Percentiles rank a stretch among this genome's conserved stretches.
Conservation (phyloP, 768 basidiomycete genomes). For the Glaciozyma antarctica region DNA sequence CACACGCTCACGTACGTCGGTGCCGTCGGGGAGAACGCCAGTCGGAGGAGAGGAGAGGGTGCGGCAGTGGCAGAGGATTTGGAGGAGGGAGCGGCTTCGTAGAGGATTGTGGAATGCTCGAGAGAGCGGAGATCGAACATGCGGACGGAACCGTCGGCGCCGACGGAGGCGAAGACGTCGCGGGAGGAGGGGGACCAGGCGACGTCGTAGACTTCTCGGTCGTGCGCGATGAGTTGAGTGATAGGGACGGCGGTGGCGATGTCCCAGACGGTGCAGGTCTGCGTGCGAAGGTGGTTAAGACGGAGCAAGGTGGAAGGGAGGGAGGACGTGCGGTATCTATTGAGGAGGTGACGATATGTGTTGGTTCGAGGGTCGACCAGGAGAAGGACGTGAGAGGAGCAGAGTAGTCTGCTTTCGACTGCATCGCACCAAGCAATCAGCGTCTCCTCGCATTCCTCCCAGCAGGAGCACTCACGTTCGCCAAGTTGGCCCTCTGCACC, state of each 20-base stretch:
- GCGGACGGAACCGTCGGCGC: constrained; percentile 89
- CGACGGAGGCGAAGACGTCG: constrained; percentile 96
- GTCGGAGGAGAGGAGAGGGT: constrained; percentile 61
- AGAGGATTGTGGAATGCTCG: constrained; percentile 96
- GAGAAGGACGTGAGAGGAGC: constrained; percentile 95
- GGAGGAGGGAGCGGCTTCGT: constrained; percentile 50
- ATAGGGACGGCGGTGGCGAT: constrained; percentile 86
- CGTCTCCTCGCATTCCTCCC: background rate
- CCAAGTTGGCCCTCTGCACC: constrained; percentile 23
- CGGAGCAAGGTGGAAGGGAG: background rate
- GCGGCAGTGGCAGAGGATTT: background rate
- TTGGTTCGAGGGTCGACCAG: constrained; percentile 89
- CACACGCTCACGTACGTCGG: constrained; percentile 96
- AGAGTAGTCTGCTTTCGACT: constrained; percentile 85
- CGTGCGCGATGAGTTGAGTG: constrained; percentile 86
- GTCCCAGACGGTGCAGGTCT: constrained; percentile 92
- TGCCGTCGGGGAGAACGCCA: constrained; percentile 81
- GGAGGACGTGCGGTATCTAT: constrained; percentile 59
- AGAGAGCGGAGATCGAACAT: constrained; percentile 93
- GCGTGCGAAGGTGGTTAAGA: background rate
- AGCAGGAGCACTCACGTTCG: constrained; percentile 23
- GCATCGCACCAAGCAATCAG: constrained; percentile 31
- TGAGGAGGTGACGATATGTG: constrained; percentile 87
- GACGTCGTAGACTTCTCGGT: constrained; percentile 91
- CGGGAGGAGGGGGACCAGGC: constrained; percentile 89